Conservation (phyloP, 768 basidiomycete species). For the Inosperma sp. region DNA sequence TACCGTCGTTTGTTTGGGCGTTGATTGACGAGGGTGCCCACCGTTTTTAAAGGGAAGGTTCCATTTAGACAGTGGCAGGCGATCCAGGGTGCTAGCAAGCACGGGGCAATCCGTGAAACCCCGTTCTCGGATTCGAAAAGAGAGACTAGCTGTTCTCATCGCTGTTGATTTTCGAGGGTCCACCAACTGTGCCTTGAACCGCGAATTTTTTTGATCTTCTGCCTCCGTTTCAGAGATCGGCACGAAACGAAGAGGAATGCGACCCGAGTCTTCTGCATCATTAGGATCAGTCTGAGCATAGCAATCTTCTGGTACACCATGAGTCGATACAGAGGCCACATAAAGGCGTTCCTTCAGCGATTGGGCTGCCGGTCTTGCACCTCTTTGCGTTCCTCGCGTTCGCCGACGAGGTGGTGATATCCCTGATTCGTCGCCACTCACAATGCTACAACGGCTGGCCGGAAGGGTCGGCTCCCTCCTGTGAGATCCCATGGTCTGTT, state of each 20-base stretch:
- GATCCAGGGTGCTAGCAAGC: slow-evolving; percentile 13
- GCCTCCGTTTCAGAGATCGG: neutral
- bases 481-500: neutral
- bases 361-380: slow-evolving; percentile 10
- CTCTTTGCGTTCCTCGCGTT: slow-evolving; percentile 14
- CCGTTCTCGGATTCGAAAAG: slow-evolving; percentile 8
- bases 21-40: neutral
- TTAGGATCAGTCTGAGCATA: slow-evolving; percentile 17
- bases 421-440: neutral
- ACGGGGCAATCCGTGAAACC: slow-evolving; percentile 1
- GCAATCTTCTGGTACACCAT: slow-evolving; percentile 28
- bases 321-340: slow-evolving; percentile 32
- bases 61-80: slow-evolving; percentile 12
- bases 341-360: slow-evolving; percentile 32
- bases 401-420: neutral
- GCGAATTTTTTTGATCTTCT: too few species aligned
- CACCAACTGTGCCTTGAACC: slow-evolving; percentile 15
- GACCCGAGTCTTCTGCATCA: slow-evolving; percentile 10
- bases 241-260: slow-evolving; percentile 25
- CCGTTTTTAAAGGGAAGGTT: neutral
- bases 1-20: neutral
- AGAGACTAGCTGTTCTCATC: slow-evolving; percentile 18
- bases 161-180: slow-evolving; percentile 35
- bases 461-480: neutral
- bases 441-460: neutral